A percentile compares a stretch with the other conserved stretches of the same genome.
Evolutionary conservation across 345 rosid genomes (phyloP).

Genomic region (Schrenkiella parvula): DNA sequence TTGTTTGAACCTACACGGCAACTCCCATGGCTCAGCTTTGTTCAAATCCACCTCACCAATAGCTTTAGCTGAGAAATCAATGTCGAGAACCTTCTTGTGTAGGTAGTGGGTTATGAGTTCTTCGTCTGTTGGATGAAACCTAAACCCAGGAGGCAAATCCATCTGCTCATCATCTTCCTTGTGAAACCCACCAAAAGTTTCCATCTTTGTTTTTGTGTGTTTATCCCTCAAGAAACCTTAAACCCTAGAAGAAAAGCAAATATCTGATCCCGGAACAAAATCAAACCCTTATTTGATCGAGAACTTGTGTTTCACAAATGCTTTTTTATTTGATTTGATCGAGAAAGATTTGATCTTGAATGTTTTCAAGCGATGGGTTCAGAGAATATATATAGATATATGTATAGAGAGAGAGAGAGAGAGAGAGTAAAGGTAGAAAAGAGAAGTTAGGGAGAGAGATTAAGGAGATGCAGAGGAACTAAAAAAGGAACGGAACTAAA

Average conservation of each 20-base stretch:
- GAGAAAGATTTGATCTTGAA: slow-evolving; percentile 29
- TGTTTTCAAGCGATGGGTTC: slow-evolving; percentile 20
- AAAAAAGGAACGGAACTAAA: slow-evolving; percentile 32
- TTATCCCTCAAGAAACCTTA: slow-evolving; percentile 12
- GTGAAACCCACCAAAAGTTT: slow-evolving; percentile 33
- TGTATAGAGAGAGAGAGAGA: slow-evolving; percentile 11
- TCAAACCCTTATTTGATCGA: slow-evolving; percentile 7
- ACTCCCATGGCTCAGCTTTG: slow-evolving; percentile 98
- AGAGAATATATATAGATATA: slow-evolving; percentile 17
- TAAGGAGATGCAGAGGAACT: slow-evolving; percentile 28
- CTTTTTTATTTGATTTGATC: not conserved
- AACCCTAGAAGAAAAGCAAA: slow-evolving; percentile 33
- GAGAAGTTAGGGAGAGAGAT: slow-evolving; percentile 36
- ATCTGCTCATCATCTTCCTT: slow-evolving; percentile 60
- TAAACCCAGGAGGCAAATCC: slow-evolving; percentile 87
- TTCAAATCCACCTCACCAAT: slow-evolving; percentile 93
- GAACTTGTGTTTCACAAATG: not conserved
- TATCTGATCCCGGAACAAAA: slow-evolving; percentile 18
- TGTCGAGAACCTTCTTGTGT: slow-evolving; percentile 60
- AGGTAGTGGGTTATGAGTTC: slow-evolving; percentile 86
- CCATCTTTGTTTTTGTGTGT: slow-evolving; percentile 45
- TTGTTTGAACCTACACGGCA: slow-evolving; percentile 59
- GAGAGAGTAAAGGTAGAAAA: slow-evolving; percentile 26
- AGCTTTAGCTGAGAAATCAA: slow-evolving; percentile 57
- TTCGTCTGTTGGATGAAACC: slow-evolving; percentile 96